These are phyloP conservation scores for Eucalyptus cloeziana DNA, from an alignment of 345 rosid genomes.

Conservation along the genomic window DNA sequence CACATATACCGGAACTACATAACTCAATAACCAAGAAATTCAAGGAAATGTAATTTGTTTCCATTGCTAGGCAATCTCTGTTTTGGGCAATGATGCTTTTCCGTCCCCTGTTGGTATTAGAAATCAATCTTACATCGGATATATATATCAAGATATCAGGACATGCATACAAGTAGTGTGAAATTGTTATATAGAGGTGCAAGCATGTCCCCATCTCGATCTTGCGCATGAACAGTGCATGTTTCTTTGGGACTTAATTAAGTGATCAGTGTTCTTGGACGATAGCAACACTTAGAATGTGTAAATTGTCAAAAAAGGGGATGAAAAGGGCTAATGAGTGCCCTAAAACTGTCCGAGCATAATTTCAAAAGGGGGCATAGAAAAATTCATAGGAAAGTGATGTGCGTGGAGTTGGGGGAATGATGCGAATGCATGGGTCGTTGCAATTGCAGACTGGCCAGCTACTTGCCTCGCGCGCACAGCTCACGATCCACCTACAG, in stretches of 20 bases:
- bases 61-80: neutral
- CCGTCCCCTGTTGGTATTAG: neutral
- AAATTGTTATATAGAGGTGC: neutral
- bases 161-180: neutral
- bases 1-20: neutral
- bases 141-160: neutral
- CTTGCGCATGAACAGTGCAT: neutral
- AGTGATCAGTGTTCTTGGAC: neutral
- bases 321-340: neutral
- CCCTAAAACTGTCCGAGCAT: neutral
- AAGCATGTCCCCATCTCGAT: neutral
- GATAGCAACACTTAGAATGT: neutral
- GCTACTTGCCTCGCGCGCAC: neutral
- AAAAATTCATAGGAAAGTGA: neutral
- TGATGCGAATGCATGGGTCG: neutral
- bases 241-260: neutral
- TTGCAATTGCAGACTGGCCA: neutral
- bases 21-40: neutral
- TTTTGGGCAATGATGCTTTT: neutral
- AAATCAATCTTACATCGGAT: neutral
- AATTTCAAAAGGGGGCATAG: neutral
- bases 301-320: neutral
- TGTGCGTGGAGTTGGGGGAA: neutral
- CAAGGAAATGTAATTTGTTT: neutral
- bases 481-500: neutral